Percentiles rank a stretch among this genome's conserved stretches.
Conservation (phyloP, 2,329 filamentous ascomycete species). For the Epichloe elymi region DNA sequence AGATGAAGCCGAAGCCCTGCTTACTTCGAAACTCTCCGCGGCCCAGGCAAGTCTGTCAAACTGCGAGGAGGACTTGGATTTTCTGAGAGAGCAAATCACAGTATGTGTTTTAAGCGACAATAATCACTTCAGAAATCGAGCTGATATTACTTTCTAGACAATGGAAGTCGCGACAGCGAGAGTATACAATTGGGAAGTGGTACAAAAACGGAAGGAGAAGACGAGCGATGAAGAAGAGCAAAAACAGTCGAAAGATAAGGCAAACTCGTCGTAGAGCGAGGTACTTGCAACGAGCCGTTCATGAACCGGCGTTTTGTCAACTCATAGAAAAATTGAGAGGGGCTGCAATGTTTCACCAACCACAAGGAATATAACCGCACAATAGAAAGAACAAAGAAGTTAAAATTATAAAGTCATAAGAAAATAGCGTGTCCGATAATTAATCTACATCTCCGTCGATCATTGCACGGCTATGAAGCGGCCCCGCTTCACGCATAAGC, state of each 20-base stretch:
- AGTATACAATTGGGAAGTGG: conserved; percentile 99
- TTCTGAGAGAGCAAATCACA: conserved; percentile 90
- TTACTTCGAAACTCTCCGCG: conserved; percentile 63
- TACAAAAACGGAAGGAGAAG: conserved; percentile 87
- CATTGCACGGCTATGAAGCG: background rate
- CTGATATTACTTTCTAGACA: conserved; percentile 41
- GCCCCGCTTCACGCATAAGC: conserved; percentile 4
- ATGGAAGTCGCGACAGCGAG: conserved; percentile 92
- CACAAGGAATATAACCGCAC: background rate
- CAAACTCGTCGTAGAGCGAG: background rate
- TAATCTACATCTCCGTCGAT: background rate
- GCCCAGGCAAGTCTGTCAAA: conserved; percentile 72
- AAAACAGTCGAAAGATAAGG: conserved; percentile 23
- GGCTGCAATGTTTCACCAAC: background rate
- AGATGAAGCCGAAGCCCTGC: conserved; percentile 67
- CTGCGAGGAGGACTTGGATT: conserved; percentile 93
- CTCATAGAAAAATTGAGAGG: background rate
- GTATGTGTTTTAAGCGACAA: conserved; percentile 36
- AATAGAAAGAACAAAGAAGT: background rate
- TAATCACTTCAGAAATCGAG: conserved; percentile 1
- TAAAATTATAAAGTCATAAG: background rate
- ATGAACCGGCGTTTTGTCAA: background rate
- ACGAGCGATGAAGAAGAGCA: conserved; percentile 41
- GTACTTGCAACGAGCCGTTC: background rate
- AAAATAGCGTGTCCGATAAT: background rate